Conservation (phyloP, 2,329 filamentous ascomycete genomes). For the Dactylellina cionopaga region DNA sequence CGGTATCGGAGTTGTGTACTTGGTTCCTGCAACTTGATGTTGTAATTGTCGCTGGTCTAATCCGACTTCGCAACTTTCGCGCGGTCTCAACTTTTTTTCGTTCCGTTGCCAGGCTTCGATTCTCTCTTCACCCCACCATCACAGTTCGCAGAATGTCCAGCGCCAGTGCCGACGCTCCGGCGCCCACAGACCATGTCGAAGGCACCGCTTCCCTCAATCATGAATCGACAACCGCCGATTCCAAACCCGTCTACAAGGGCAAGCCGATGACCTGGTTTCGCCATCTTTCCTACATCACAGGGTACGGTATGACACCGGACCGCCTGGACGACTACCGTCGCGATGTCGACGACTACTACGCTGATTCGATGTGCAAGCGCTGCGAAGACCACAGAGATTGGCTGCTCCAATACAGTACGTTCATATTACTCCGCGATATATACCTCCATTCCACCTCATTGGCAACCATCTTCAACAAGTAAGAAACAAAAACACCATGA, state of each 20-base stretch:
- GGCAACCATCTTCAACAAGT: conserved; percentile 6
- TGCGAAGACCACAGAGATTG: conserved; percentile 87
- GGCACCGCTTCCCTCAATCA: conserved; percentile 31
- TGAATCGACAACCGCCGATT: conserved; percentile 24
- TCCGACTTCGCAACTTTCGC: conserved; percentile 14
- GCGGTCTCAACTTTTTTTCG: background rate
- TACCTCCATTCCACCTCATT: background rate
- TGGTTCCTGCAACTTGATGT: background rate
- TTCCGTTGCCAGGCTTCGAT: background rate
- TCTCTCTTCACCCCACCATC: conserved; percentile 2
- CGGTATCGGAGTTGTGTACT: conserved; percentile 9
- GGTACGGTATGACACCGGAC: conserved; percentile 71
- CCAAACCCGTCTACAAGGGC: conserved; percentile 42
- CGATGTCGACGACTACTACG: conserved; percentile 78
- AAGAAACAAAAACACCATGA: no score
- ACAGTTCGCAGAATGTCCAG: conserved; percentile 17
- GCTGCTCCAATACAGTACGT: conserved; percentile 76
- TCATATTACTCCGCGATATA: background rate
- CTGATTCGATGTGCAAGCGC: conserved; percentile 63
- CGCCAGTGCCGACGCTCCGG: background rate
- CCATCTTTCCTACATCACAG: conserved; percentile 67
- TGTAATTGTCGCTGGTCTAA: background rate
- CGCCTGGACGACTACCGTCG: conserved; percentile 80
- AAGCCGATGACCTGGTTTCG: conserved; percentile 46
- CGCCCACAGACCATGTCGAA: background rate